Evolutionary conservation across 768 basidiomycete genomes (phyloP).

Genomic region (Lyophyllum decastes): DNA sequence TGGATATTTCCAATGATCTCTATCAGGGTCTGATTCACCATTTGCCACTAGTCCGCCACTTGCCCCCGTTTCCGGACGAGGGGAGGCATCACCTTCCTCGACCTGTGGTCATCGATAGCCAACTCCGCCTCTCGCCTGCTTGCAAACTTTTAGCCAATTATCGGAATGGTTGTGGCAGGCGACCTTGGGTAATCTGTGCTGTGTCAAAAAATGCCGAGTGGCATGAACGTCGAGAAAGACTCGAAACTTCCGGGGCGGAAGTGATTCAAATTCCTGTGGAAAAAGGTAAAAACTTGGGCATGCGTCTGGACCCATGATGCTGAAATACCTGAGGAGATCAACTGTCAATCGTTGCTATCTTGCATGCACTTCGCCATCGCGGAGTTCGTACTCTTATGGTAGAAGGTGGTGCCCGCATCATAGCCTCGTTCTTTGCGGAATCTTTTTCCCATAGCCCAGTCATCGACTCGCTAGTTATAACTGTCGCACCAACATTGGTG

Average conservation of each 20-base stretch:
- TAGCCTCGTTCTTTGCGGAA: constrained; percentile 63
- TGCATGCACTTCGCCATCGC: constrained; percentile 51
- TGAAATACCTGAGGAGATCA: constrained; percentile 5
- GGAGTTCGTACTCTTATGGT: constrained; percentile 85
- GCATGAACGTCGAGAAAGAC: constrained; percentile 36
- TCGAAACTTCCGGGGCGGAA: constrained; percentile 68
- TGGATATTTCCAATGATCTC: constrained; percentile 20
- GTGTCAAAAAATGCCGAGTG: constrained; percentile 24
- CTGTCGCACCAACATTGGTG: constrained; percentile 84
- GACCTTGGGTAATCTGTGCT: constrained; percentile 74
- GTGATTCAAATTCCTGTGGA: constrained; percentile 52
- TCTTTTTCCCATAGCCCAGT: constrained; percentile 26
- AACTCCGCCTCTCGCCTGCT: constrained; percentile 61
- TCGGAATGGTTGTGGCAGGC: constrained; percentile 53
- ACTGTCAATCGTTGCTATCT: constrained; percentile 49
- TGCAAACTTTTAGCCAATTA: constrained; percentile 77
- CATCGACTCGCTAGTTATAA: constrained; percentile 79
- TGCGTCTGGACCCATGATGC: background rate
- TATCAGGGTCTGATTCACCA: background rate
- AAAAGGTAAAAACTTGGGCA: constrained; percentile 28
- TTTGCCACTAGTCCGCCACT: constrained; percentile 48
- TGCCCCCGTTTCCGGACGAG: constrained; percentile 42
- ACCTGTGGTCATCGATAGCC: constrained; percentile 83
- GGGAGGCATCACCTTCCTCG: constrained; percentile 57
- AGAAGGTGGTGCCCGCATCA: constrained; percentile 88